Evolutionary conservation across 1,284 basidiomycete species (phyloP).

Genomic region (Tylopilus sp.): DNA sequence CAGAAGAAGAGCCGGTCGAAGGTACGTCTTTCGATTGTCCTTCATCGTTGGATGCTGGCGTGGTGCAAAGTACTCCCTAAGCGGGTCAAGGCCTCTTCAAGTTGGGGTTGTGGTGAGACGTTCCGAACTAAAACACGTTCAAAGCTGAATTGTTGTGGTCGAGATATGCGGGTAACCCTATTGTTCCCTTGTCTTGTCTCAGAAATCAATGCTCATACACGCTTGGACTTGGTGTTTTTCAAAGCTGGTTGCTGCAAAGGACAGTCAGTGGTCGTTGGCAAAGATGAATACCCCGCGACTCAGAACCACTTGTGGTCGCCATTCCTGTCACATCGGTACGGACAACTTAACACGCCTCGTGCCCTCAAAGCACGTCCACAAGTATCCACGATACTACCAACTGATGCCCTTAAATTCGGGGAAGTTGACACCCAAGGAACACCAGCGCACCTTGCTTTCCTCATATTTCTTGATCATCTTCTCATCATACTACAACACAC

Average conservation of each 20-base stretch:
- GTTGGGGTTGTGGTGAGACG: background rate
- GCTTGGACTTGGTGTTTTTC: background rate
- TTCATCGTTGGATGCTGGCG: too few relatives aligned
- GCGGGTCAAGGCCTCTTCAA: background rate
- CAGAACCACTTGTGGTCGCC: conserved; percentile 19
- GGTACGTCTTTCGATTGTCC: too few relatives aligned
- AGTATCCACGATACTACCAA: conserved; percentile 33
- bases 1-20: too few relatives aligned
- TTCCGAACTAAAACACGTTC: background rate
- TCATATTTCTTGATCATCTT: background rate
- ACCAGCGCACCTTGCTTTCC: background rate
- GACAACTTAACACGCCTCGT: conserved; percentile 39
- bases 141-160: background rate
- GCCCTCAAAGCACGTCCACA: conserved; percentile 36
- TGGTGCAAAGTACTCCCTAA: background rate
- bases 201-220: background rate
- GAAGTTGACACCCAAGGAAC: conserved; percentile 1
- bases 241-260: background rate
- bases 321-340: conserved; percentile 21
- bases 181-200: background rate
- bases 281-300: conserved; percentile 9
- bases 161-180: background rate
- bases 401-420: conserved; percentile 27
- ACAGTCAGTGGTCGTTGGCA: background rate
- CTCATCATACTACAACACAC: background rate